These are phyloP conservation scores for Aureobasidium namibiae DNA, from an alignment of 2,329 filamentous ascomycete species.

Conservation along the genomic window DNA sequence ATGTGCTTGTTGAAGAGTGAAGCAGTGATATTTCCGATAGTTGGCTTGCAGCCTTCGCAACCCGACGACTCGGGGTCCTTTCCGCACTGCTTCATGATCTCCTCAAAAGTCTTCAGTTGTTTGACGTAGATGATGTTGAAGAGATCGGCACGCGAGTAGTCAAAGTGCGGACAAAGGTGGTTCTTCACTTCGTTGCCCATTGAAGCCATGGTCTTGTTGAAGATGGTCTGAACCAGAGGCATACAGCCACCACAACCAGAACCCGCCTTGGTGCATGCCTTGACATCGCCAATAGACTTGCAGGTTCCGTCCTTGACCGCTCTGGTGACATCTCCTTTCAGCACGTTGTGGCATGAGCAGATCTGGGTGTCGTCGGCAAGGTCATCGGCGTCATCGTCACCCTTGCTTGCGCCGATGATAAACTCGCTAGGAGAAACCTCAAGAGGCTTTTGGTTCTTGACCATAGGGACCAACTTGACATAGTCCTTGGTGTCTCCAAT, in stretches of 20 bases:
- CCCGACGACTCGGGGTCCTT: constrained; percentile 64
- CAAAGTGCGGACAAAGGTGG: constrained; percentile 76
- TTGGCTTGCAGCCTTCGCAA: constrained; percentile 81
- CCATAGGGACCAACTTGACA: constrained; percentile 78
- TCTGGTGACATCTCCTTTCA: constrained; percentile 69
- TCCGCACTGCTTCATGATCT: constrained; percentile 72
- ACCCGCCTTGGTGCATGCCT: constrained; percentile 84
- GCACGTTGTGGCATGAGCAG: constrained; percentile 89
- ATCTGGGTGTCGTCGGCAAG: constrained; percentile 80
- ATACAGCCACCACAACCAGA: constrained; percentile 87
- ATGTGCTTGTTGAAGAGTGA: constrained; percentile 79
- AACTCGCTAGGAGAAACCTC: constrained; percentile 73
- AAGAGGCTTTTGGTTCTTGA: constrained; percentile 72
- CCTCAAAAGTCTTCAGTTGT: constrained; percentile 59
- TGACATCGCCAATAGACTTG: constrained; percentile 74
- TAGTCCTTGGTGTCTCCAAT: constrained; percentile 89
- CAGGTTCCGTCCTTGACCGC: constrained; percentile 69
- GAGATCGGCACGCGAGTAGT: constrained; percentile 75
- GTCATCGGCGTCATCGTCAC: constrained; percentile 68
- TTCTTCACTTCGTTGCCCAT: constrained; percentile 86
- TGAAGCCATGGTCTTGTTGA: constrained; percentile 77
- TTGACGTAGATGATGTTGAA: constrained; percentile 85
- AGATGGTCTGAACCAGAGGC: constrained; percentile 80
- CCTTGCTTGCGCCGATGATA: constrained; percentile 69
- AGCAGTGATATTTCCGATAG: constrained; percentile 70